Conservation (phyloP, 129 eudicot genomes). For the Flaveria sonorensis region DNA sequence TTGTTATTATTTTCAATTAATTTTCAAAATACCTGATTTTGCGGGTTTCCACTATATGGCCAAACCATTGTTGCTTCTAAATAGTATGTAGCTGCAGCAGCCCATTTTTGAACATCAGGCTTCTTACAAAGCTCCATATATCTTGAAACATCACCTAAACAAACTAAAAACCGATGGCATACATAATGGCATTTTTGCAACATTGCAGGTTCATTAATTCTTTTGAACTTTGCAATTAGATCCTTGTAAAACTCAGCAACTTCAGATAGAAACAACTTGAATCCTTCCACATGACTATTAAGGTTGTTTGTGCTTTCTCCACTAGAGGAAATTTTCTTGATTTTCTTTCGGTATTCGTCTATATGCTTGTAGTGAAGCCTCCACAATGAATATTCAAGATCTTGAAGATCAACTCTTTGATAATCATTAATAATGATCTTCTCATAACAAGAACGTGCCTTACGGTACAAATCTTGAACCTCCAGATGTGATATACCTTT, state of each 20-base stretch:
- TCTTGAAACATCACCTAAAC: slow-evolving; percentile 93
- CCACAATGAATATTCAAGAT: slow-evolving; percentile 76
- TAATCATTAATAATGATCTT: slow-evolving; percentile 49
- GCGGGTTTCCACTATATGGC: slow-evolving; percentile 95
- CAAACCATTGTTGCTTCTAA: slow-evolving; percentile 71
- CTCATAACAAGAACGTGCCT: slow-evolving; percentile 63
- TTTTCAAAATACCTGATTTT: slow-evolving; percentile 73
- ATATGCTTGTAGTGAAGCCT: slow-evolving; percentile 91
- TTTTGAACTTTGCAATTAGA: slow-evolving; percentile 54
- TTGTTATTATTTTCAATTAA: slow-evolving; percentile 5
- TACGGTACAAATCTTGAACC: slow-evolving; percentile 62
- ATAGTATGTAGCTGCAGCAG: slow-evolving; percentile 67
- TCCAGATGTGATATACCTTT: slow-evolving; percentile 64
- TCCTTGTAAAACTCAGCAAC: slow-evolving; percentile 71
- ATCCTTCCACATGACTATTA: slow-evolving; percentile 56
- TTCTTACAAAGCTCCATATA: slow-evolving; percentile 70
- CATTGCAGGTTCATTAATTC: slow-evolving; percentile 40
- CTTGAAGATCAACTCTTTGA: slow-evolving; percentile 57
- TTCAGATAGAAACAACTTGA: slow-evolving; percentile 65
- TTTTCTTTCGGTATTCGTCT: slow-evolving; percentile 74
- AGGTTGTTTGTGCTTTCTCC: slow-evolving; percentile 42
- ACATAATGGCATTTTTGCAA: slow-evolving; percentile 47
- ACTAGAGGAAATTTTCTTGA: slow-evolving; percentile 41
- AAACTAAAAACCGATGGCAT: slow-evolving; percentile 80
- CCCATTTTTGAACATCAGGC: slow-evolving; percentile 67